Percentiles rank a stretch among this genome's conserved stretches.
These are phyloP conservation scores for Mycena albidolilacea DNA, from an alignment of 768 basidiomycete genomes.

Conservation along the genomic window DNA sequence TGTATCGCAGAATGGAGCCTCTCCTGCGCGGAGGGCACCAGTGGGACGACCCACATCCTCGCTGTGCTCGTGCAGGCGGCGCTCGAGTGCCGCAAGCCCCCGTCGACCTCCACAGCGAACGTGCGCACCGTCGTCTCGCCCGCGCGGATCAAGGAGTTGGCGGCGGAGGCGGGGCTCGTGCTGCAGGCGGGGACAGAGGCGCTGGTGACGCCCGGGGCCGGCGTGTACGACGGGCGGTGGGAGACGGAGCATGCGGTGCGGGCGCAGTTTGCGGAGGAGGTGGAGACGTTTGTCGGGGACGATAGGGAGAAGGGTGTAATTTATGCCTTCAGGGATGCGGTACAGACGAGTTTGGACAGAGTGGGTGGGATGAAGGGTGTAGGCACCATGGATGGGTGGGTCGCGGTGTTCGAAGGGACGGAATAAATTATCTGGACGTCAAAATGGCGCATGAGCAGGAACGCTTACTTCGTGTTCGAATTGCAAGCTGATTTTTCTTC, in stretches of 20 bases:
- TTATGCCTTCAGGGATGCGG: constrained; percentile 50
- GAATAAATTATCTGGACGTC: neutral
- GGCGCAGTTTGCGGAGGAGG: constrained; percentile 43
- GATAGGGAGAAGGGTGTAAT: constrained; percentile 52
- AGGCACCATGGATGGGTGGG: constrained; percentile 52
- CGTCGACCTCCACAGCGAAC: constrained; percentile 43
- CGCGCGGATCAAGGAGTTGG: constrained; percentile 46
- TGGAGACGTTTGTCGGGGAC: constrained; percentile 45
- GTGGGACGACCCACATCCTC: constrained; percentile 50
- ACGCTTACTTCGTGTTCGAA: no score
- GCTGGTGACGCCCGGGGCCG: constrained; percentile 41
- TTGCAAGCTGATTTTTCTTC: no score
- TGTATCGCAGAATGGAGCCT: constrained; percentile 55
- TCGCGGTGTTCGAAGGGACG: constrained; percentile 39
- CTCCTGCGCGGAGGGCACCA: constrained; percentile 31
- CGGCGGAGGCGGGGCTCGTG: constrained; percentile 42
- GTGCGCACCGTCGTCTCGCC: constrained; percentile 56
- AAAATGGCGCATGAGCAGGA: no score
- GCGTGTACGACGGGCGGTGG: constrained; percentile 54
- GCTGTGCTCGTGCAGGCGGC: constrained; percentile 54
- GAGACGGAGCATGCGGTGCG: constrained; percentile 46
- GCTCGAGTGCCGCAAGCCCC: constrained; percentile 50
- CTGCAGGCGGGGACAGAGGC: constrained; percentile 45
- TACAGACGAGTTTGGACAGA: constrained; percentile 32
- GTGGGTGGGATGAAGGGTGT: constrained; percentile 41